Conservation (phyloP, 1,284 basidiomycete species). For the Fomitopsis pinicola region DNA sequence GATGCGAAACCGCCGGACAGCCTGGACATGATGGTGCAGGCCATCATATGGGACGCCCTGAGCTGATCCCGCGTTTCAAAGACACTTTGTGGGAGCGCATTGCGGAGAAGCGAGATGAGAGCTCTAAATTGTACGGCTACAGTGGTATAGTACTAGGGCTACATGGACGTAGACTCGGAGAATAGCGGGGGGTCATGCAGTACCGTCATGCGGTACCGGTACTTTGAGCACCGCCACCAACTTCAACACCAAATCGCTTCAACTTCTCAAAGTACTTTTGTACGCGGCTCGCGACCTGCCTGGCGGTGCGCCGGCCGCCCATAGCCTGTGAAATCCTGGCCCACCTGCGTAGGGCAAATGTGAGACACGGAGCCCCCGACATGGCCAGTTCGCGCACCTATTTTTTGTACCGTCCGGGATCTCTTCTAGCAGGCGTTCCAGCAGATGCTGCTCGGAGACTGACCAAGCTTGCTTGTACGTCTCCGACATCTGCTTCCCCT, state of each 20-base stretch:
- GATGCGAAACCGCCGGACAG: not conserved
- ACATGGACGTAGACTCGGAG: not conserved
- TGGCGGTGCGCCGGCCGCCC: slow-evolving; percentile 66
- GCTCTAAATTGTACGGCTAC: not conserved
- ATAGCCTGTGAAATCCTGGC: slow-evolving; percentile 76
- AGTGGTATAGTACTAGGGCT: not conserved
- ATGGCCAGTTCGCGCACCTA: slow-evolving; percentile 35
- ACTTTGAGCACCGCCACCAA: slow-evolving; percentile 18
- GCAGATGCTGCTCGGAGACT: slow-evolving; percentile 65
- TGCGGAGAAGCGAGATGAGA: not conserved
- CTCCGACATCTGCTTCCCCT: slow-evolving; percentile 40
- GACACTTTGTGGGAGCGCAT: not conserved
- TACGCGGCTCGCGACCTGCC: slow-evolving; percentile 81
- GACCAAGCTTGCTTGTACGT: slow-evolving; percentile 80
- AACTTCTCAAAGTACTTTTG: slow-evolving; percentile 83
- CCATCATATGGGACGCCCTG: not conserved
- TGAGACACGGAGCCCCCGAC: not conserved
- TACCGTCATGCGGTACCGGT: not conserved
- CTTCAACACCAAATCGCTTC: slow-evolving; percentile 60
- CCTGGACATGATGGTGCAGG: not conserved
- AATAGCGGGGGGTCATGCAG: not conserved
- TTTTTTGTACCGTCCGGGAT: slow-evolving; percentile 76
- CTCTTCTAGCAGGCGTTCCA: slow-evolving; percentile 67
- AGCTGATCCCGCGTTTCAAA: not conserved
- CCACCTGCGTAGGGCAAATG: slow-evolving; percentile 46